Conservation (phyloP, 306 rosid species). For the Dalbergia cultrata region DNA sequence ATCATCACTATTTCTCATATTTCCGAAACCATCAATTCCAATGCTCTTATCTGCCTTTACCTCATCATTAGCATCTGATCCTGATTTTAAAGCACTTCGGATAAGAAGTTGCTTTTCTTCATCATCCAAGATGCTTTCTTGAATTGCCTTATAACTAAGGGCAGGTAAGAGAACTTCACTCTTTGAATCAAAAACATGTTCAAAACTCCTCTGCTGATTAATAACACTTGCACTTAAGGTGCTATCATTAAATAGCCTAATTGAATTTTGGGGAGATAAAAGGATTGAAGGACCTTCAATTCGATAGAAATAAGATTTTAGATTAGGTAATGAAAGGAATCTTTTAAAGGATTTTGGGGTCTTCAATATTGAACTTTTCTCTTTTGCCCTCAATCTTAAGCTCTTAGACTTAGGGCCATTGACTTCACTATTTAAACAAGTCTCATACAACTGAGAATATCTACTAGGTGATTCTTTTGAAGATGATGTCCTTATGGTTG, state of each 20-base stretch:
- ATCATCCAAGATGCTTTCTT: conserved; percentile 44
- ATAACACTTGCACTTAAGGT: conserved; percentile 17
- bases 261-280: conserved; percentile 46
- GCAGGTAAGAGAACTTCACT: conserved; percentile 25
- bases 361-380: conserved; percentile 39
- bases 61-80: conserved; percentile 42
- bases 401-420: conserved; percentile 51
- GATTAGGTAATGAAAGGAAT: conserved; percentile 71
- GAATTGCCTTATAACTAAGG: conserved; percentile 20
- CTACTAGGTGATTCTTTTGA: conserved; percentile 59
- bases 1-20: conserved; percentile 17
- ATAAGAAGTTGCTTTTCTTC: conserved; percentile 32
- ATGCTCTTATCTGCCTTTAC: conserved; percentile 22
- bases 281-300: conserved; percentile 50
- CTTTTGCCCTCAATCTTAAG: conserved; percentile 49
- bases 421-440: conserved; percentile 55
- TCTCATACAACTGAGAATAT: conserved; percentile 70
- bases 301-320: conserved; percentile 54
- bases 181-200: conserved; percentile 38
- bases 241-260: conserved; percentile 35
- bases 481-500: conserved; percentile 66
- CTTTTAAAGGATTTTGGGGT: conserved; percentile 61
- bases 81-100: conserved; percentile 44
- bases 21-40: conserved; percentile 46
- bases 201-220: conserved; percentile 40